Percentiles rank a stretch among this genome's conserved stretches.
phyloP scores from a whole-genome alignment of 805 yeast genomes.

The Spathaspora girioi region DNA sequence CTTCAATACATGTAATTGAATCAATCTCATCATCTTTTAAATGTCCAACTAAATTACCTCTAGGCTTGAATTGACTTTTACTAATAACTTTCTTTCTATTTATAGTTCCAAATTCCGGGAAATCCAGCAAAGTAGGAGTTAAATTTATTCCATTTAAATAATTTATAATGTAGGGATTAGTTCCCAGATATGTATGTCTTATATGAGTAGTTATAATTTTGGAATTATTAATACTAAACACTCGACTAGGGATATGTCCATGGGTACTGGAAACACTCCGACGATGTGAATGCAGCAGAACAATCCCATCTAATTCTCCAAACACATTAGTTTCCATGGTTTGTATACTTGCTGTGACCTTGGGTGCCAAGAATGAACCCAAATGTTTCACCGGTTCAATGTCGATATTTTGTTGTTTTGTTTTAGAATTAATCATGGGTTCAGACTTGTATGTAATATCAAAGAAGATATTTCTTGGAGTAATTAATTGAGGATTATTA shows the following conservation, averaged over 20 bases:
- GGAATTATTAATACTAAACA: constrained; percentile 26
- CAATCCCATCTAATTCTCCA: constrained; percentile 37
- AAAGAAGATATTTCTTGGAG: constrained; percentile 36
- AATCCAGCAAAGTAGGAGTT: constrained; percentile 57
- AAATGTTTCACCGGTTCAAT: constrained; percentile 3
- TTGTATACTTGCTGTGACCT: constrained; percentile 34
- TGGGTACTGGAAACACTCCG: neutral
- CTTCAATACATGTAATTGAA: constrained; percentile 51
- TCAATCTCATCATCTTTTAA: constrained; percentile 35
- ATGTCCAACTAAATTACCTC: constrained; percentile 58
- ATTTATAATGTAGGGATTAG: constrained; percentile 57
- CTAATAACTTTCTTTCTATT: too few relatives aligned
- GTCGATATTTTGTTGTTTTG: neutral
- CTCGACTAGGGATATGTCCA: neutral
- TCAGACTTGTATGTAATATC: constrained; percentile 37
- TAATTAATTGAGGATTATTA: constrained; percentile 1
- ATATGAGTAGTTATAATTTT: constrained; percentile 32
- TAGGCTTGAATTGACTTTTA: constrained; percentile 21
- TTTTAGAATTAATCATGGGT: constrained; percentile 15
- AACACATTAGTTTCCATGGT: constrained; percentile 40
- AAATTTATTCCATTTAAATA: constrained; percentile 52
- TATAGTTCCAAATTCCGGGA: constrained; percentile 62
- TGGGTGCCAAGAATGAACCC: constrained; percentile 25
- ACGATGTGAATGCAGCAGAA: neutral
- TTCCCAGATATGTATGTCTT: constrained; percentile 63